A percentile compares a stretch with the other conserved stretches of the same genome.
These are phyloP conservation scores for Annulohypoxylon moriforme DNA, from an alignment of 495 filamentous ascomycete species.

Conservation along the genomic window DNA sequence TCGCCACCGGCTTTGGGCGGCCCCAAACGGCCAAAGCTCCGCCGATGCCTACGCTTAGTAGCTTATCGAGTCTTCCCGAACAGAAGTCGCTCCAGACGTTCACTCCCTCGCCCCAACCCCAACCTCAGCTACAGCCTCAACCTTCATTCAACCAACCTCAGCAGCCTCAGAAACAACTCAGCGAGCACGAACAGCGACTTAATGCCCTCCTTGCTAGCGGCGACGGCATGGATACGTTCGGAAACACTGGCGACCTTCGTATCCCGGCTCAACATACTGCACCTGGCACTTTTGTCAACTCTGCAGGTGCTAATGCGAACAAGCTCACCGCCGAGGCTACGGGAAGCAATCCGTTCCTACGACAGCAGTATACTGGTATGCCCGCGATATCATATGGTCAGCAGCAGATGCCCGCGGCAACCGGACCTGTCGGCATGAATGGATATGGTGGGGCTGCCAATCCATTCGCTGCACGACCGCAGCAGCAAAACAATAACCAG, in stretches of 20 bases:
- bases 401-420: slow-evolving; percentile 77
- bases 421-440: slow-evolving; percentile 69
- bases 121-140: slow-evolving; percentile 30
- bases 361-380: slow-evolving; percentile 81
- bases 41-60: slow-evolving; percentile 62
- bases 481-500: slow-evolving; percentile 73
- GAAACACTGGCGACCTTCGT: slow-evolving; percentile 92
- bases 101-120: slow-evolving; percentile 52
- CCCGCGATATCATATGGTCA: slow-evolving; percentile 68
- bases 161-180: slow-evolving; percentile 66
- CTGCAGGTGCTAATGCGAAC: slow-evolving; percentile 80
- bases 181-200: slow-evolving; percentile 85
- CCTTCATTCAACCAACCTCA: slow-evolving; percentile 55
- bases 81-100: slow-evolving; percentile 69
- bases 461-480: slow-evolving; percentile 74
- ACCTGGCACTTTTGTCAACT: slow-evolving; percentile 96
- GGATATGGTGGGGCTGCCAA: slow-evolving; percentile 69
- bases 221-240: slow-evolving; percentile 96
- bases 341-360: slow-evolving; percentile 91
- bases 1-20: slow-evolving; percentile 69
- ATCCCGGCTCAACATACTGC: slow-evolving; percentile 98
- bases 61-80: slow-evolving; percentile 76
- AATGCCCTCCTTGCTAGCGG: slow-evolving; percentile 89
- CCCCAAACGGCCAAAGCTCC: slow-evolving; percentile 61
- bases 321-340: slow-evolving; percentile 77